Conservation (phyloP, 805 yeast genomes). For the Trichomonascus vanleenenianus region DNA sequence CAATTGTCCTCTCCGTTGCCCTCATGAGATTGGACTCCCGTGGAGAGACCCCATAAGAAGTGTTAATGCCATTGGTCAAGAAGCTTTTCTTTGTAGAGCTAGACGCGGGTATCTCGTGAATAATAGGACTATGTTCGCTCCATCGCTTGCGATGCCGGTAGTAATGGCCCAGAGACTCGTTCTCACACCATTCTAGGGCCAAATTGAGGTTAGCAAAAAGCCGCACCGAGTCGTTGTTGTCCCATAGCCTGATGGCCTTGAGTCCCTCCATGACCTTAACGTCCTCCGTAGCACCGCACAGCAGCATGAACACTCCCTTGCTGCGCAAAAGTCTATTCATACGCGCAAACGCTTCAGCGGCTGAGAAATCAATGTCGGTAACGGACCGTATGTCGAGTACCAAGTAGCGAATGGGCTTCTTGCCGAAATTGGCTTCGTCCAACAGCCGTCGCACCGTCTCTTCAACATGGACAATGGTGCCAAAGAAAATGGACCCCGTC, state of each 20-base stretch:
- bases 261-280: conserved; percentile 64
- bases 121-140: neutral
- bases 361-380: conserved; percentile 76
- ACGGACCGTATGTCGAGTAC: conserved; percentile 82
- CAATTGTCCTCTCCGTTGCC: conserved; percentile 29
- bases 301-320: conserved; percentile 59
- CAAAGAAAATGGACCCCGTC: conserved; percentile 87
- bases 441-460: conserved; percentile 57
- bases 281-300: conserved; percentile 67
- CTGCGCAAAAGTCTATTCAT: conserved; percentile 70
- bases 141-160: conserved; percentile 31
- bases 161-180: conserved; percentile 66
- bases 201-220: conserved; percentile 74
- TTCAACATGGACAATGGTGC: conserved; percentile 91
- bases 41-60: conserved; percentile 20
- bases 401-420: conserved; percentile 64
- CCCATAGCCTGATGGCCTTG: conserved; percentile 76
- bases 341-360: conserved; percentile 91
- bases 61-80: conserved; percentile 1
- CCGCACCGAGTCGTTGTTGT: conserved; percentile 44
- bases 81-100: neutral
- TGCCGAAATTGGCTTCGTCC: conserved; percentile 42
- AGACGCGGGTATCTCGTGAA: conserved; percentile 1
- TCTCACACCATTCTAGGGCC: conserved; percentile 96
- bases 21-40: conserved; percentile 20